phyloP scores from a whole-genome alignment of 2,329 filamentous ascomycete genomes.

The Aspergillus pseudoterreus region DNA sequence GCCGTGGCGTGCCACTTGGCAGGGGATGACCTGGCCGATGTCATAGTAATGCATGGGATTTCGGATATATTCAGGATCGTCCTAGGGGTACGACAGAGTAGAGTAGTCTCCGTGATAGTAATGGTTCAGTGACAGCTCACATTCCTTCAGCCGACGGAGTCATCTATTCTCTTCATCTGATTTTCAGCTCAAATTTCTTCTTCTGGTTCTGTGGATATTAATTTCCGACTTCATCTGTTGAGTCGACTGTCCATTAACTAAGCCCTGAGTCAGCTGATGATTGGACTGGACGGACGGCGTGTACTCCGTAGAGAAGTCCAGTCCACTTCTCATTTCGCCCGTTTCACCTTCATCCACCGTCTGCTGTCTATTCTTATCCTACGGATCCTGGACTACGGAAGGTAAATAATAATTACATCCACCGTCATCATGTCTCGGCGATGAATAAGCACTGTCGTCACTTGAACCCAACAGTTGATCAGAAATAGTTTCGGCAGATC shows the following conservation, averaged over 20 bases:
- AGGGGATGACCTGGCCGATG: neutral
- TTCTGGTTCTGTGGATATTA: neutral
- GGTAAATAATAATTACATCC: too few relatives aligned
- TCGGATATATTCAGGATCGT: neutral
- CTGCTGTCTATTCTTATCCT: conserved; percentile 2
- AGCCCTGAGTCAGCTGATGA: neutral
- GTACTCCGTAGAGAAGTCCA: conserved; percentile 4
- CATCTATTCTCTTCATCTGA: neutral
- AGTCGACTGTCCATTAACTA: neutral
- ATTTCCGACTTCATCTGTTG: neutral
- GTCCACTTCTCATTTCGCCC: conserved; percentile 5
- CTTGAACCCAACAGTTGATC: neutral
- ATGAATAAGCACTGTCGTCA: conserved; percentile 21
- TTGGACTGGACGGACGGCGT: conserved; percentile 2
- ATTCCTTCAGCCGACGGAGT: neutral
- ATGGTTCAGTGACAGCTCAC: too few relatives aligned
- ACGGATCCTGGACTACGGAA: neutral
- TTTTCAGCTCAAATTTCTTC: neutral
- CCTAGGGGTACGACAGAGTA: neutral
- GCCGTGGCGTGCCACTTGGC: neutral
- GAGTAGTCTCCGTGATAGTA: too few relatives aligned
- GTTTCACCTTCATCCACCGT: neutral
- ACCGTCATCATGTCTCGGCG: conserved; percentile 17
- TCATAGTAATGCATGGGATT: neutral
- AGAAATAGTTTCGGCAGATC: conserved; percentile 18